A percentile compares a stretch with the other conserved stretches of the same genome.
These are phyloP conservation scores for Ophiocordyceps polyrhachis-furcata DNA, from an alignment of 2,329 filamentous ascomycete genomes.

Conservation along the genomic window DNA sequence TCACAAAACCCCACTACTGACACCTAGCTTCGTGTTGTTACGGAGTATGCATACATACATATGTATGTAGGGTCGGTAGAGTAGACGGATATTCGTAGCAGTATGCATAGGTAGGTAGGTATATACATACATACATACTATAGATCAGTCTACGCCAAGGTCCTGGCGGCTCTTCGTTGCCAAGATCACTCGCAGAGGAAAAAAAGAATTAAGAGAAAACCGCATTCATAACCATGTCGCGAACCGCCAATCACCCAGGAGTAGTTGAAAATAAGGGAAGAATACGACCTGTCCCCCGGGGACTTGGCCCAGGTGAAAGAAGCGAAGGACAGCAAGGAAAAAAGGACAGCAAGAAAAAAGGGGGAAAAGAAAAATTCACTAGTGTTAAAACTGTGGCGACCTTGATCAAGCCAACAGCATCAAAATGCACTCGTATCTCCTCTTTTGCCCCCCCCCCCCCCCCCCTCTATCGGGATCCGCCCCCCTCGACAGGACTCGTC, in stretches of 20 bases:
- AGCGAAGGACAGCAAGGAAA: not conserved
- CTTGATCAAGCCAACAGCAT: not conserved
- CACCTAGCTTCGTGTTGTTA: not conserved
- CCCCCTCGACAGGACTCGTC: conserved; percentile 33
- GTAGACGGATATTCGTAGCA: not conserved
- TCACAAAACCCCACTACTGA: not conserved
- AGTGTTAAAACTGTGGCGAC: not conserved
- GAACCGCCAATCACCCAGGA: not conserved
- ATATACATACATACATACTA: not conserved
- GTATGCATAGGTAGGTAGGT: too few relatives aligned
- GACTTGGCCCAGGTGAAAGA: not conserved
- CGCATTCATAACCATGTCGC: conserved; percentile 1
- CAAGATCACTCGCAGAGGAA: not conserved
- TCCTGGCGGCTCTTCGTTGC: conserved; percentile 2
- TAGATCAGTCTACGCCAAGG: conserved; percentile 1
- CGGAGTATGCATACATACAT: too few relatives aligned
- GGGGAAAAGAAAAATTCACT: not conserved
- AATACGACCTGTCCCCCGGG: not conserved
- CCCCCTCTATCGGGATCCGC: conserved; percentile 10
- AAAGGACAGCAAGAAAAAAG: not conserved
- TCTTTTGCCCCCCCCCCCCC: not conserved
- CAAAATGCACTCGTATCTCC: not conserved
- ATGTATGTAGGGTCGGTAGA: too few relatives aligned
- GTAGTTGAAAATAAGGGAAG: not conserved
- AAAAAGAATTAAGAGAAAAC: not conserved